phyloP scores from a whole-genome alignment of 2,329 filamentous ascomycete genomes.

The Akanthomyces dipterigenus region DNA sequence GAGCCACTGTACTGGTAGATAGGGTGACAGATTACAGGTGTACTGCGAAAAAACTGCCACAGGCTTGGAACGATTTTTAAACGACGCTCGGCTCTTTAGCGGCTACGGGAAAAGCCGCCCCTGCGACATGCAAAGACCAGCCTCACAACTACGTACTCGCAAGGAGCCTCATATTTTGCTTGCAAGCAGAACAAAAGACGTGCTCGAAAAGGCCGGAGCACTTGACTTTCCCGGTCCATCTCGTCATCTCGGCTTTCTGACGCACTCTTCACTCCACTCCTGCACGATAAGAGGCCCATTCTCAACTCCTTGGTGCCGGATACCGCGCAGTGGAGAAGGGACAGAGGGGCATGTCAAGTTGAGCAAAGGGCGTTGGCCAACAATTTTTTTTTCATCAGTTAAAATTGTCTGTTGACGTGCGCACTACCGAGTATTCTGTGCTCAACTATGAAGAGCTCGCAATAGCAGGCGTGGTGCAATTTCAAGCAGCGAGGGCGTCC shows the following conservation, averaged over 20 bases:
- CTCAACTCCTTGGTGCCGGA: not conserved
- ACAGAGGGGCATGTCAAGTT: not conserved
- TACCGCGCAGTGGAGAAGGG: not conserved
- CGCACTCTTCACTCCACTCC: not conserved
- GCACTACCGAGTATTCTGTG: too few relatives aligned
- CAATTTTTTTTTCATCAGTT: not conserved
- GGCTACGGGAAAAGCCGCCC: not conserved
- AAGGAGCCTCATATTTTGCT: too few relatives aligned
- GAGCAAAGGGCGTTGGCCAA: not conserved
- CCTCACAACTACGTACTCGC: too few relatives aligned
- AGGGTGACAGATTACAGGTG: too few relatives aligned
- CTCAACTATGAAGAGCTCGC: not conserved
- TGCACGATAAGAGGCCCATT: slow-evolving; percentile 5
- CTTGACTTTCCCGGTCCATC: not conserved
- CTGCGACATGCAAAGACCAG: not conserved
- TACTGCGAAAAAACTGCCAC: too few relatives aligned
- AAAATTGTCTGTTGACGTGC: not conserved
- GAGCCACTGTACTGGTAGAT: too few relatives aligned
- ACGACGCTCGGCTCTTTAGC: not conserved
- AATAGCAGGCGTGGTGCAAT: not conserved
- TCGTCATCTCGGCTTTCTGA: slow-evolving; percentile 7
- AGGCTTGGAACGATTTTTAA: too few relatives aligned
- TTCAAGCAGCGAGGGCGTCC: not conserved
- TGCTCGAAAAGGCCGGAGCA: not conserved
- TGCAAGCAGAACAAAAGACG: not conserved